Percentiles rank a stretch among this genome's conserved stretches.
These are phyloP conservation scores for Argentina anserina DNA, from an alignment of 306 rosid genomes.

Conservation along the genomic window DNA sequence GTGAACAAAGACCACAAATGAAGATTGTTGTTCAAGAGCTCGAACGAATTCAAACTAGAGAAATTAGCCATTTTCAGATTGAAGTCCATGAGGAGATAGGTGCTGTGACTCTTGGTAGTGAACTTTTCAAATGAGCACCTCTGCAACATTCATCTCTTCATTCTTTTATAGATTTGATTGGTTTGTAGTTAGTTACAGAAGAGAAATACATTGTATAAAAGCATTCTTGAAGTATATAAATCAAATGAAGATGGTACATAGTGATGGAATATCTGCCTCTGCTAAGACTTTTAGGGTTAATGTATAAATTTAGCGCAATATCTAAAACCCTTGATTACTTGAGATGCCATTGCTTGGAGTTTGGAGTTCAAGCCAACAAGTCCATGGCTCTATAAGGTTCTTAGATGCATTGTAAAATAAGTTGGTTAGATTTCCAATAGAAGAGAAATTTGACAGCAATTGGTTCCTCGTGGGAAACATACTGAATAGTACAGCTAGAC, in stretches of 20 bases:
- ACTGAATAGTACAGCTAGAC: no score
- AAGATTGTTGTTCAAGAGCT: constrained; percentile 41
- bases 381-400: no score
- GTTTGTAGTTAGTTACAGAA: constrained; percentile 10
- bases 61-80: constrained; percentile 34
- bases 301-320: not conserved
- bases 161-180: constrained; percentile 21
- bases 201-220: constrained; percentile 28
- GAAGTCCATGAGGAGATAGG: constrained; percentile 44
- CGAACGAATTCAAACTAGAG: constrained; percentile 41
- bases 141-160: constrained; percentile 8
- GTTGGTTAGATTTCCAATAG: no score
- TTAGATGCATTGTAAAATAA: no score
- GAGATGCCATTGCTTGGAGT: no score
- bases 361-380: no score
- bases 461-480: no score
- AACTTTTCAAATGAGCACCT: constrained; percentile 49
- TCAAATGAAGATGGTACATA: not conserved
- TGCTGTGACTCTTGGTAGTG: constrained; percentile 71
- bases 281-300: not conserved
- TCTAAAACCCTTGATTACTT: no score
- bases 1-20: constrained; percentile 47
- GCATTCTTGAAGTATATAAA: constrained; percentile 27
- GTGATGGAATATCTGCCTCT: not conserved
- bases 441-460: no score